phyloP scores from a whole-genome alignment of 1,284 basidiomycete genomes.

The Cutaneotrichosporon sp. region DNA sequence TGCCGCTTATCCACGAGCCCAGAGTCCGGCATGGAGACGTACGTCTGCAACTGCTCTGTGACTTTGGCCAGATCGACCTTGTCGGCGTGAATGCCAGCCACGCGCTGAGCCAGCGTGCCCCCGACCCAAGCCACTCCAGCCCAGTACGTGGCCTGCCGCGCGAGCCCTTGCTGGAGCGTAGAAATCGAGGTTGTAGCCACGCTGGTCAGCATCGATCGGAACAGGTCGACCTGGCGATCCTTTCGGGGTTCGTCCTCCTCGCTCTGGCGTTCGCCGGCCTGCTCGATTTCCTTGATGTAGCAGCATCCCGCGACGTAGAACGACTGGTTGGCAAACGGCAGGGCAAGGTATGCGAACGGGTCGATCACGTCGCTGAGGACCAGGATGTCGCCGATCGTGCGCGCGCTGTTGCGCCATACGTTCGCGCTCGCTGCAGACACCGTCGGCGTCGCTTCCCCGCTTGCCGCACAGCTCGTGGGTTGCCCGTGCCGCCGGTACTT shows the following conservation, averaged over 20 bases:
- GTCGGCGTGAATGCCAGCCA: conserved; percentile 14
- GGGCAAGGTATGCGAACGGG: conserved; percentile 18
- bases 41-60: conserved; percentile 21
- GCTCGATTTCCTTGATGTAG: conserved; percentile 24
- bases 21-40: conserved; percentile 26
- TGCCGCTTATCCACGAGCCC: conserved; percentile 11
- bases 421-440: conserved; percentile 13
- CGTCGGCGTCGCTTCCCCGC: conserved; percentile 10
- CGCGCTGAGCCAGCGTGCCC: conserved; percentile 21
- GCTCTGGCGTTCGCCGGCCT: background rate
- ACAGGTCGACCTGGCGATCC: conserved; percentile 9
- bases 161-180: conserved; percentile 23
- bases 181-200: conserved; percentile 20
- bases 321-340: conserved; percentile 26
- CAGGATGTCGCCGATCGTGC: conserved; percentile 28
- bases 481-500: conserved; percentile 5
- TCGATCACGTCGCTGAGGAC: conserved; percentile 25
- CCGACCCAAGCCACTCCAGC: conserved; percentile 23
- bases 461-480: conserved; percentile 7
- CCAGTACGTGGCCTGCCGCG: conserved; percentile 23
- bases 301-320: conserved; percentile 28
- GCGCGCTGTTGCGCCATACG: conserved; percentile 22
- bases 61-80: conserved; percentile 20
- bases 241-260: too few relatives aligned
- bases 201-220: conserved; percentile 16